Evolutionary conservation across 192 early-diverging fungal species (phyloP).

Genomic region (Chytriomyces sp.): DNA sequence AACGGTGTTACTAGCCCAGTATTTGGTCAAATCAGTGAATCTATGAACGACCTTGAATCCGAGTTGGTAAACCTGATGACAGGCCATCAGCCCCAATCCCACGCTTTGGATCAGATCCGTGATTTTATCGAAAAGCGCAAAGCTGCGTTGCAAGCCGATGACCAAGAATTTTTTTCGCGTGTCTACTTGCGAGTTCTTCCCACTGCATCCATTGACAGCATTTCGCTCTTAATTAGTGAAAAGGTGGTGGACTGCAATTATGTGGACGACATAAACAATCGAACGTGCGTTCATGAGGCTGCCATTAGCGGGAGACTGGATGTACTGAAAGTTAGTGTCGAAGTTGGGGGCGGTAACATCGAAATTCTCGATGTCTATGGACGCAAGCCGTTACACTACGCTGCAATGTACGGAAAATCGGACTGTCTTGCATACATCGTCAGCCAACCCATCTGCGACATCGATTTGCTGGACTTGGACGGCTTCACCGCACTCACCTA

Average conservation of each 20-base stretch:
- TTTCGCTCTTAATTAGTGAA: conserved; percentile 68
- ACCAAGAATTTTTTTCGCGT: conserved; percentile 67
- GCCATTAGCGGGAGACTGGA: conserved; percentile 79
- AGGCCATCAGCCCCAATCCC: background rate
- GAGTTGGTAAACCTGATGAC: conserved; percentile 36
- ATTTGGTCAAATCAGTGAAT: conserved; percentile 33
- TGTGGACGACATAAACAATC: conserved; percentile 91
- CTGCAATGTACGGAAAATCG: conserved; percentile 85
- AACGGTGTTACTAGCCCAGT: background rate
- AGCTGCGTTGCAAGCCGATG: conserved; percentile 31
- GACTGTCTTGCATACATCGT: conserved; percentile 53
- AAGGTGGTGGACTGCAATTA: conserved; percentile 77
- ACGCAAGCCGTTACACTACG: conserved; percentile 89
- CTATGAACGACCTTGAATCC: conserved; percentile 42
- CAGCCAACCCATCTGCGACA: conserved; percentile 31
- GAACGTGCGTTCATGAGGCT: conserved; percentile 87
- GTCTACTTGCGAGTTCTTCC: conserved; percentile 76
- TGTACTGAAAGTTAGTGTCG: conserved; percentile 65
- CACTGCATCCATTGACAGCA: conserved; percentile 48
- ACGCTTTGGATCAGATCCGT: conserved; percentile 26
- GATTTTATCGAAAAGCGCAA: conserved; percentile 38
- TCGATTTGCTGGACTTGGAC: conserved; percentile 85
- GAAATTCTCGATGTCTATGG: conserved; percentile 81
- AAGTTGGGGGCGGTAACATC: conserved; percentile 45
- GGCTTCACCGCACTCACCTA: conserved; percentile 87